Evolutionary conservation across 2,329 filamentous ascomycete species (phyloP).

Genomic region (Ceratocystis papillata): DNA sequence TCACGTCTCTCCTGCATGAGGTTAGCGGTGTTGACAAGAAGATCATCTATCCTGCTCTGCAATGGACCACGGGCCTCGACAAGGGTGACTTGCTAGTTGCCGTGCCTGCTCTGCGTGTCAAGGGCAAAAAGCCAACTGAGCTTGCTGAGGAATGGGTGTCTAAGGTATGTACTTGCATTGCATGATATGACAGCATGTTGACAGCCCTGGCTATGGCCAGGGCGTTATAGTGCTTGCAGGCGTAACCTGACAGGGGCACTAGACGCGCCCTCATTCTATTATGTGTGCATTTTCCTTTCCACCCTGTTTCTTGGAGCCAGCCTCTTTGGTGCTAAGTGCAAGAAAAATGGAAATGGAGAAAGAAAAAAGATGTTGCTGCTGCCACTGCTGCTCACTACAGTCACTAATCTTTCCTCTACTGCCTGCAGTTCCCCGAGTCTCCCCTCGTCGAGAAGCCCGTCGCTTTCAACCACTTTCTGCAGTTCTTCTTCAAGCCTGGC

Average conservation of each 20-base stretch:
- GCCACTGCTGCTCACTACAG: not conserved
- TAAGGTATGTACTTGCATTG: conserved; percentile 38
- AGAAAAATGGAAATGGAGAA: too few relatives aligned
- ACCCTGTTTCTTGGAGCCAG: not conserved
- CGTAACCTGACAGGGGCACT: not conserved
- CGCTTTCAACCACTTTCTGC: conserved; percentile 57
- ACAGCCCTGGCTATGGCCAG: not conserved
- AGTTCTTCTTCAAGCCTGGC: conserved; percentile 68
- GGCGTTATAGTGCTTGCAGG: conserved; percentile 5
- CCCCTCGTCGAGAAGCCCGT: conserved; percentile 61
- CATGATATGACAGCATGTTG: not conserved
- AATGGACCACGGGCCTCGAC: conserved; percentile 69
- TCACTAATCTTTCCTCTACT: not conserved
- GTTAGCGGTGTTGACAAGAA: conserved; percentile 59
- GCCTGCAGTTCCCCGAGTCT: conserved; percentile 56
- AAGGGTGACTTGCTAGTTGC: conserved; percentile 74
- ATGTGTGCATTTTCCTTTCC: not conserved
- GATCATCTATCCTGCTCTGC: conserved; percentile 63
- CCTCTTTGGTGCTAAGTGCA: too few relatives aligned
- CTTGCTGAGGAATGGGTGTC: conserved; percentile 51
- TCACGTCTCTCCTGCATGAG: conserved; percentile 55
- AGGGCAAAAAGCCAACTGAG: conserved; percentile 54
- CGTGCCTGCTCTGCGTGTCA: conserved; percentile 68
- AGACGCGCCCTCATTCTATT: too few relatives aligned
- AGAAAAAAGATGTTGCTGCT: too few relatives aligned